Evolutionary conservation across 495 filamentous ascomycete genomes (phyloP), one percentile per base, ranked within the genome.

Genomic region (Penicillium cosmopolitanum): DNA sequence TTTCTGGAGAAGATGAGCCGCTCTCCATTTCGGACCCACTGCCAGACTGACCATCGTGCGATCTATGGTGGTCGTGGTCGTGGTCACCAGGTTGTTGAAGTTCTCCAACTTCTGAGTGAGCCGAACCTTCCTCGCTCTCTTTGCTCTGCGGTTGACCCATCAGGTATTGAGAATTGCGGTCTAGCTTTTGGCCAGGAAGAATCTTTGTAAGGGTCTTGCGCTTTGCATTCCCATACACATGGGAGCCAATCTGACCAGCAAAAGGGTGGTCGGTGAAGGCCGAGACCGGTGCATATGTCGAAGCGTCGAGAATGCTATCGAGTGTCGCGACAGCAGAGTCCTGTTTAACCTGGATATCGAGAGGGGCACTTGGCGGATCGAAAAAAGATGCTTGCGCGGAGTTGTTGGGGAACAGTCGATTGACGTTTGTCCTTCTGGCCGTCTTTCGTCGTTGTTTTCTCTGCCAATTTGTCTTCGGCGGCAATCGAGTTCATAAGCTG

Each of bases 211-310:
- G 57, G 3, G 65, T 61, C 51, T 68, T 76, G 53, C 61, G 65
- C 28, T 75, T 73, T 5, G 73, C 63, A 50, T 72, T 68, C 2
- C 82, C 82, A 63, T 91, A 90, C 0, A 91, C 83, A 63, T 90
- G 84, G 1, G 81, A 68, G 50, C 89, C 88, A 15, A 88, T 68
- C 35, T 85, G 84, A 13, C 93, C 94, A 31, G 87, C 89, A 58
- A 90, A 90, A 10, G 89, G 88, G 72, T 98, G 95, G 67, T 98
- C 93, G 0, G 92, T 97, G 66, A 97, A 98, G 51, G 95, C 95
- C 44, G 82, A 91, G 44, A 96, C 91, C n/a, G 95, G 95, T 2
- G 96, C 95, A 58, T 82, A 82, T 3, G 92, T 90, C 5, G 95
- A 96, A n/a, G 95, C 95, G 72, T 97, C 91, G 10, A 98, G 81